Evolutionary conservation across 2,329 filamentous ascomycete genomes (phyloP), one percentile per base, ranked within the genome.

Genomic region (Biscogniauxia mediterranea): DNA sequence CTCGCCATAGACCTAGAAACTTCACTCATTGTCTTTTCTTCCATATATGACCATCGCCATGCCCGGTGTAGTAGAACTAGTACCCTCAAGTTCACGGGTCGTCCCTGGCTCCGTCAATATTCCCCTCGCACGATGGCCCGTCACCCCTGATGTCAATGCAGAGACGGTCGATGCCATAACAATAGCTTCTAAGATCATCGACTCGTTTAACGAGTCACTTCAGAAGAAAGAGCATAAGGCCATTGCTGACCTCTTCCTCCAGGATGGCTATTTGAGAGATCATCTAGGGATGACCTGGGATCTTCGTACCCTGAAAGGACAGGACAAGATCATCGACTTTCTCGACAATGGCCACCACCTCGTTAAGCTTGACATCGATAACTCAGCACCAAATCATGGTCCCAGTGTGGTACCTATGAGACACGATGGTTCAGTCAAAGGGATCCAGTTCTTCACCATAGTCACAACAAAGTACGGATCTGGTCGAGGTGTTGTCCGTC

Each of bases 201-300:
- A 71, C 5, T 61, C 72, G 5, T 70, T 83, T 59, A 83, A 82
- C 61, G 42, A 69, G 1, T 71, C 72, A 0, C 68, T 83, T 2
- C 58, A 70, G 0, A 67, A 70, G 8, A 68, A 71, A 7, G 73
- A 81, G 53, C 69, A 71, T 32, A 60, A 69, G 1, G 69, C 72
- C 0, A 58, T 80, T 6, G 71, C 75, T 0, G 63, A 72, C 4
- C 75, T 86, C 0, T 86, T 86, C 65, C 66, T 81, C 2, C 73
- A 80, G 11, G 77, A 81, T 46, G 77, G 80, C 21, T 86, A 82
- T 69, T 88, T 84, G 84, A 77, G 85, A 46, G 85, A 88, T 67
- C 81, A 87, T 58, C 77, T 88, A 3, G 80, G 76, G 6, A 68
- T 87, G 9, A 80, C 82, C 0, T 86, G 84, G 80, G 79, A 84